Evolutionary conservation across 345 rosid species (phyloP).

Genomic region (Salix koriyanagi): DNA sequence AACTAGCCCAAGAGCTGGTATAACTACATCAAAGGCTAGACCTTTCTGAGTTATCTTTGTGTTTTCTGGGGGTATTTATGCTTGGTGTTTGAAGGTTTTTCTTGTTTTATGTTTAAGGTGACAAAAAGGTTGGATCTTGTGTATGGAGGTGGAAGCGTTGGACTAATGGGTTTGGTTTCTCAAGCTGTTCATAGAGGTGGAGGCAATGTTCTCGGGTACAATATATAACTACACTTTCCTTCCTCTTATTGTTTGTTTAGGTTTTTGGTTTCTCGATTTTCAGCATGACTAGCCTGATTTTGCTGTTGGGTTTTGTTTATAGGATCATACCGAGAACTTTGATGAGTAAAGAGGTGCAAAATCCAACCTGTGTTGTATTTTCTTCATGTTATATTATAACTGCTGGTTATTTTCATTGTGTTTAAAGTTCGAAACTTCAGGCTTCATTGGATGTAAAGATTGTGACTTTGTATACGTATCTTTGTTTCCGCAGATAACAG

Average conservation of each 20-base stretch:
- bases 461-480: not conserved
- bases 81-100: not conserved
- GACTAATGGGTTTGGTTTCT: constrained; percentile 91
- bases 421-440: not conserved
- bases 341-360: constrained; percentile 44
- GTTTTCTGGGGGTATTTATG: not conserved
- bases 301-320: not conserved
- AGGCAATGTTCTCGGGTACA: constrained; percentile 85
- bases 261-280: not conserved
- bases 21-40: not conserved
- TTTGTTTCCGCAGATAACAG: constrained; percentile 48
- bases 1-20: constrained; percentile 31
- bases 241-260: not conserved
- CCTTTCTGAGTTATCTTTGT: not conserved
- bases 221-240: not conserved
- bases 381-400: not conserved
- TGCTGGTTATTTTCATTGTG: not conserved
- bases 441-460: not conserved
- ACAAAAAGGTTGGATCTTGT: constrained; percentile 73
- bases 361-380: not conserved
- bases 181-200: constrained; percentile 77
- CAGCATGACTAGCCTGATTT: not conserved
- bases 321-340: constrained; percentile 57
- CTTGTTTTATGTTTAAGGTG: constrained; percentile 33
- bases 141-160: constrained; percentile 94